Evolutionary conservation across 805 yeast genomes (phyloP), one percentile per base, ranked within the genome.

Genomic region (Wickerhamiella australiensis): DNA sequence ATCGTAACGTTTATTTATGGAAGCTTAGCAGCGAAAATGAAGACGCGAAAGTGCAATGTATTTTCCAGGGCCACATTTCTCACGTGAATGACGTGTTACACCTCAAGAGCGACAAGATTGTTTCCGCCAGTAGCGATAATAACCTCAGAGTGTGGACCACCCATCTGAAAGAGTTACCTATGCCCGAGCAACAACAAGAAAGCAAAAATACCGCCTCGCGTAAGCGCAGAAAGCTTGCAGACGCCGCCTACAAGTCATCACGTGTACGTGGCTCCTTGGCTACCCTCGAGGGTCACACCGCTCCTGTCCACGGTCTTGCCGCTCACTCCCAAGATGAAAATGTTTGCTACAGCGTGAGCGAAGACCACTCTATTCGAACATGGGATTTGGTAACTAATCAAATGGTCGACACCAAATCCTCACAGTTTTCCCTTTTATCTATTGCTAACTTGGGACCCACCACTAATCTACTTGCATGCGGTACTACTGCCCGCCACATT

Each of bases 401-500:
- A 56, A 78, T 86, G 59, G 82, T 92, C 25, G 96, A 87, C 62
- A 84, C 96, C 3, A 81, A 83, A 65, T 76, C 83, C 18, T 87
- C 97, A 0, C 83, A 88, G 12, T 88, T 77, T 65, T 81, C 97
- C 9, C 72, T 92, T 54, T 72, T 88, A 42, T 84, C 95, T 0
- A 66, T 88, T 25, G 71, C 79, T 26, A 80, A 80, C 56, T 70
- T 92, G 53, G 77, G 84, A 5, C 71, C 76, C 46, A 68, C 80
- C 48, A 77, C 84, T 54, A 61, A 60, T 12, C 69, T 92, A 50
- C 67, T 92, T 26, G 95, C 88, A 7, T 78, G 90, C 51, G 98
- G 98, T n/a, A 86, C 96, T 1, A 82, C 95, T 11, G 96, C 96
- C n/a, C 82, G 98, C 66, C 97, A 92, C 66, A 88, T 92, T 55